A percentile compares a stretch with the other conserved stretches of the same genome.
phyloP scores from a whole-genome alignment of 257 asterid species.

The Hygrophila difformis region DNA sequence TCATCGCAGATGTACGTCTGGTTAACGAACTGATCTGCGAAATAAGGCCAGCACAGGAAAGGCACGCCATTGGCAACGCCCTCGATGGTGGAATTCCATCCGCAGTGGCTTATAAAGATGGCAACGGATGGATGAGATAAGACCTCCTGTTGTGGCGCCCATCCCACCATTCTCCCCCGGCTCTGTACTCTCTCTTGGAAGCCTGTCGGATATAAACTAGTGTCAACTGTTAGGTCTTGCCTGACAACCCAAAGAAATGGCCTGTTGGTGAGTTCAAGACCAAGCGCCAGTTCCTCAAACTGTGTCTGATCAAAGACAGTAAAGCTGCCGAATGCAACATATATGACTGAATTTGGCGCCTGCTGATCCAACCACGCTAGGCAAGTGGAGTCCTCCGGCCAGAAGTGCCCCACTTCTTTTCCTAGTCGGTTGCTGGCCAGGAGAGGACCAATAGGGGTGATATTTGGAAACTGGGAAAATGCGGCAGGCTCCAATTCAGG shows the following conservation, averaged over 20 bases:
- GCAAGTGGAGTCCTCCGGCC: slow-evolving; percentile 35
- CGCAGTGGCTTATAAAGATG: slow-evolving; percentile 29
- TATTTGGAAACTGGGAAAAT: slow-evolving; percentile 18
- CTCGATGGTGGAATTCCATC: slow-evolving; percentile 37
- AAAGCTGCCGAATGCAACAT: slow-evolving; percentile 55
- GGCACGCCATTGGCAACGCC: slow-evolving; percentile 28
- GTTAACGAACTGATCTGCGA: slow-evolving; percentile 29
- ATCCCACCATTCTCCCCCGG: slow-evolving; percentile 18
- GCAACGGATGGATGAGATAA: slow-evolving; percentile 32
- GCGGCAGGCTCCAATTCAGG: slow-evolving; percentile 38
- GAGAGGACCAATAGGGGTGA: slow-evolving; percentile 43
- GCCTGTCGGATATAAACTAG: slow-evolving; percentile 18
- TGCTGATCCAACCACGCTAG: slow-evolving; percentile 51
- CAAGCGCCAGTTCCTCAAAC: slow-evolving; percentile 44
- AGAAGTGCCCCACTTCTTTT: slow-evolving; percentile 31
- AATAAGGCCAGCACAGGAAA: slow-evolving; percentile 35
- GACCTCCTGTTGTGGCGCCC: slow-evolving; percentile 38
- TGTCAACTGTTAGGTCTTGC: slow-evolving; percentile 15
- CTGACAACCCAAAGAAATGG: slow-evolving; percentile 39
- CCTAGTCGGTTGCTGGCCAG: slow-evolving; percentile 38
- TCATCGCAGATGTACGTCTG: slow-evolving; percentile 20
- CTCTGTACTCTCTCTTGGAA: slow-evolving; percentile 21
- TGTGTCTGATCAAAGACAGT: slow-evolving; percentile 32
- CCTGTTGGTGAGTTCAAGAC: slow-evolving; percentile 27
- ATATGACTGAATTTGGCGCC: slow-evolving; percentile 29